A percentile compares a stretch with the other conserved stretches of the same genome.
phyloP scores from a whole-genome alignment of 345 rosid species.

The Turnera subulata region DNA sequence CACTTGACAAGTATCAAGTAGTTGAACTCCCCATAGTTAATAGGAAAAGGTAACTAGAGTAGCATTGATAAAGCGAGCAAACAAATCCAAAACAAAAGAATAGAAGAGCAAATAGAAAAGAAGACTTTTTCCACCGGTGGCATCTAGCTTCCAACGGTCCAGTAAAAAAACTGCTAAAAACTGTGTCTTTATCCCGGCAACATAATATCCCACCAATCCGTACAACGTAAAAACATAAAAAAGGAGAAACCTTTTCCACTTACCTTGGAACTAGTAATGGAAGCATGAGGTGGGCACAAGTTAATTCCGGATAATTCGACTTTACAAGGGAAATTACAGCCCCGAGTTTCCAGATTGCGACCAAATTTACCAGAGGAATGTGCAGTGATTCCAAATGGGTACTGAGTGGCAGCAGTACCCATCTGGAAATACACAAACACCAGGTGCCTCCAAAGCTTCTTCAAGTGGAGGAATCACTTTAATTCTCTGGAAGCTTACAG shows the following conservation, averaged over 20 bases:
- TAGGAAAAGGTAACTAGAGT: too few species aligned
- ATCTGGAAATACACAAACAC: constrained; percentile 26
- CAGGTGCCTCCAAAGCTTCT: constrained; percentile 15
- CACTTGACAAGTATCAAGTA: too few species aligned
- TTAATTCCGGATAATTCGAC: constrained; percentile 31
- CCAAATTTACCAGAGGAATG: constrained; percentile 28
- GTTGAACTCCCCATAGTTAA: too few species aligned
- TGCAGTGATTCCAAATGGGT: constrained; percentile 41
- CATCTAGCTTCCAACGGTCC: too few species aligned
- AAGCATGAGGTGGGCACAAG: constrained; percentile 24
- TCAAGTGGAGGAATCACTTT: neutral
- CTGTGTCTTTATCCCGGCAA: neutral
- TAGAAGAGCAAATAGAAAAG: too few species aligned
- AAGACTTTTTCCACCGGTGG: too few species aligned
- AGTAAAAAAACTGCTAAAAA: too few species aligned
- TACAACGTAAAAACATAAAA: neutral
- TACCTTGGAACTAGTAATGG: constrained; percentile 41
- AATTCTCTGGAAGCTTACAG: neutral
- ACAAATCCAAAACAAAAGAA: too few species aligned
- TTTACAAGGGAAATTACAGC: constrained; percentile 30
- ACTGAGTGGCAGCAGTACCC: constrained; percentile 49
- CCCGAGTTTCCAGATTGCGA: constrained; percentile 24
- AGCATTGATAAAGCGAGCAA: too few species aligned
- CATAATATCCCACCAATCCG: neutral
- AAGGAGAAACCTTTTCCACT: neutral